phyloP scores from a whole-genome alignment of 106 monocot genomes.

The Dactylorhiza incarnata region DNA sequence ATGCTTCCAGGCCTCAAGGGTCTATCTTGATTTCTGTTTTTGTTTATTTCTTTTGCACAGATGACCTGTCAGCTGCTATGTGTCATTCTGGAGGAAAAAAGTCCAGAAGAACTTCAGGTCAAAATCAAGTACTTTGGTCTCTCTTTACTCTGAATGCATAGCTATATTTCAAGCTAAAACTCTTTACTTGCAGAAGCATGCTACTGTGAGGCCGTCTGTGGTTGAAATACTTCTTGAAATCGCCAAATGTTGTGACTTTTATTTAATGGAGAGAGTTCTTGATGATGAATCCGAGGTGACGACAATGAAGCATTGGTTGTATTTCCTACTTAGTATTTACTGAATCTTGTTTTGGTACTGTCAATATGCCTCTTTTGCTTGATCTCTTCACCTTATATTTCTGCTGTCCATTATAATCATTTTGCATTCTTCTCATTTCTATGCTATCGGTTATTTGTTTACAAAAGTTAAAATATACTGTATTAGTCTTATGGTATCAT shows the following conservation, averaged over 20 bases:
- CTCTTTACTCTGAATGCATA: conserved; percentile 5
- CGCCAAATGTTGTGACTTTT: conserved; percentile 62
- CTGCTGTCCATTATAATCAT: background rate
- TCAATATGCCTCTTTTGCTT: background rate
- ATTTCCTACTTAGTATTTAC: background rate
- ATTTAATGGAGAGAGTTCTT: conserved; percentile 88
- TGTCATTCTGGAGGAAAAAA: conserved; percentile 76
- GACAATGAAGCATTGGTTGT: background rate
- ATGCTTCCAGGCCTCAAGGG: conserved; percentile 1
- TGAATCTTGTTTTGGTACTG: background rate
- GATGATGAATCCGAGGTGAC: conserved; percentile 92
- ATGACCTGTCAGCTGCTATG: conserved; percentile 83
- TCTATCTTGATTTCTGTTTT: conserved; percentile 2
- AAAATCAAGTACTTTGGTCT: conserved; percentile 5
- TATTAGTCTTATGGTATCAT: background rate
- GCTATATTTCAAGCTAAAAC: background rate
- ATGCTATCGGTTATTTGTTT: background rate
- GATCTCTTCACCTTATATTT: background rate
- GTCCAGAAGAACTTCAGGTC: conserved; percentile 83
- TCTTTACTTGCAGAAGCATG: conserved; percentile 65
- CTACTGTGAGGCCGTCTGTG: conserved; percentile 58
- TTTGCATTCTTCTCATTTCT: background rate
- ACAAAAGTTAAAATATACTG: background rate
- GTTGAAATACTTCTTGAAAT: conserved; percentile 73
- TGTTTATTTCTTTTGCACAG: conserved; percentile 20